These are phyloP conservation scores for Lactarius hatsudake DNA, from an alignment of 768 basidiomycete genomes.

Conservation along the genomic window DNA sequence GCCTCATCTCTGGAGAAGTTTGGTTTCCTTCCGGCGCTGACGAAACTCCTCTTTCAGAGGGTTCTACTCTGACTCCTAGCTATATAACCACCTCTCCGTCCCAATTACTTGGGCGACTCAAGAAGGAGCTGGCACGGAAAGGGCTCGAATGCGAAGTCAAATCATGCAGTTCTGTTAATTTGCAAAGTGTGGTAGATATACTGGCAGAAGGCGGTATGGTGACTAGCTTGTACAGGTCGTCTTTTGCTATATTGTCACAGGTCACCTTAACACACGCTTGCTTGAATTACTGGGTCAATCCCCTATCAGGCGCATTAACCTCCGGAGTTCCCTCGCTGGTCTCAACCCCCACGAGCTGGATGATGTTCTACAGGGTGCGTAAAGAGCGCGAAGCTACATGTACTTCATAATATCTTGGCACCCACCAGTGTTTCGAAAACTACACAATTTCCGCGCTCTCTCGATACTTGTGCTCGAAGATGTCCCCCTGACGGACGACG, in stretches of 20 bases:
- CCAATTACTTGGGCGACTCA: neutral
- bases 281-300: conserved; percentile 47
- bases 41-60: neutral
- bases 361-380: conserved; percentile 2
- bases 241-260: conserved; percentile 32
- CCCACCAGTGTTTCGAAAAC: neutral
- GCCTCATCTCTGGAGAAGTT: neutral
- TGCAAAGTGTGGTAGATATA: neutral
- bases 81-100: neutral
- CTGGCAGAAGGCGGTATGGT: conserved; percentile 1
- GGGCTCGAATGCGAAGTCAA: neutral
- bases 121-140: neutral
- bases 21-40: neutral
- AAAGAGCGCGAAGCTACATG: neutral
- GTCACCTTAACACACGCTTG: conserved; percentile 46
- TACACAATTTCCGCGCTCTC: neutral
- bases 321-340: conserved; percentile 39
- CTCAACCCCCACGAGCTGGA: neutral
- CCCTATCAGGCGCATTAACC: conserved; percentile 43
- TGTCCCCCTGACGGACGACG: conserved; percentile 1
- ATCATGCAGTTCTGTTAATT: neutral
- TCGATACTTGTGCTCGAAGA: neutral
- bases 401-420: conserved; percentile 26
- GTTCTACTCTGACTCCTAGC: neutral
- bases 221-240: neutral